Evolutionary conservation across 257 asterid genomes (phyloP), one percentile per base, ranked within the genome.

Genomic region (Nicotiana paniculata): DNA sequence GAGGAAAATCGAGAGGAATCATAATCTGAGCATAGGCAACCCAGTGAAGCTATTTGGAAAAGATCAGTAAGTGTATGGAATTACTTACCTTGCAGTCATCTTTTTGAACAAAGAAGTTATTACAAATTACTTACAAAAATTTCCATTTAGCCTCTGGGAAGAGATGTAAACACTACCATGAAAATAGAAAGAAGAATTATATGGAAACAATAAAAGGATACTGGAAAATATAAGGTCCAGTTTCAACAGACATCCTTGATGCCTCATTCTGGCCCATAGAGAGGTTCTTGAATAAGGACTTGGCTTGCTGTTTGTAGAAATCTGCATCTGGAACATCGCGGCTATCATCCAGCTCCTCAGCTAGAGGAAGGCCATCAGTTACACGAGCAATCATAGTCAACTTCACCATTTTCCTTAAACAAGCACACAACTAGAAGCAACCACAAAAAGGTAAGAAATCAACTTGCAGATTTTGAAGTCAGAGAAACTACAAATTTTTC

Each of bases 331-430:
- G 92, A 85, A 95, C 84, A 81, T 93, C 99, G 65, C 99, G 95
- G 61, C 95, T 94, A 86, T 95, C 99, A 81, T 95, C 99, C 86
- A 95, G 89, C 48, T 98, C 99, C 90, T 95, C 99, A 65, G 88
- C 99, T 69, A 95, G 84, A 1, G 92, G 98, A 82, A 95, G 97
- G 79, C 99, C 99, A 89, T 95, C 99, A 76, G 96, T 93, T 75
- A 95, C 97, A 86, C 99, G 98, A 85, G 98, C 96, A 84, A 95
- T 91, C 99, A 95, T 85, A 12, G 99, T 95, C 87, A 95, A 83
- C 82, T 95, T 95, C 89, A 95, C 98, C 99, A 95, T 93, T 83
- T 87, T 89, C 85, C 65, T 66, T 54, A 82, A 75, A 81, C 67
- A 81, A 87, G 87, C 68, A 9, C 28, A 79, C 55, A 79, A 51